phyloP scores from a whole-genome alignment of 176 grass and related monocot genomes.

The Tillandsia leiboldiana region DNA sequence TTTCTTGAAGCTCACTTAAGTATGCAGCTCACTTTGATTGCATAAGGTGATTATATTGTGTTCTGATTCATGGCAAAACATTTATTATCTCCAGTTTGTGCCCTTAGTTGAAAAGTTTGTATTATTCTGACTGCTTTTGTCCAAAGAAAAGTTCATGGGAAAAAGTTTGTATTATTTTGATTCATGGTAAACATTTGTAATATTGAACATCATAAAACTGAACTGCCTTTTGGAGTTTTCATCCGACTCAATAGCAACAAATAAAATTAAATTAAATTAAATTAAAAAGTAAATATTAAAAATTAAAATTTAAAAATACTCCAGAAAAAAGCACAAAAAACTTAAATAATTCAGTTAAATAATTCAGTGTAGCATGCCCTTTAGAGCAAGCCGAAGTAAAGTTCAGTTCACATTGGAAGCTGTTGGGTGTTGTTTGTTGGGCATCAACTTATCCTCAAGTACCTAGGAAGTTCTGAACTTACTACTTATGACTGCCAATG shows the following conservation, averaged over 20 bases:
- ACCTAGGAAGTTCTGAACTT: background rate
- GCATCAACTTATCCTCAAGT: background rate
- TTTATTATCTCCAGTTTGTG: no score
- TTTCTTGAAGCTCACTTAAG: no score
- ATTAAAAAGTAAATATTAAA: no score
- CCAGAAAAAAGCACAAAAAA: no score
- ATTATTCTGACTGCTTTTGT: background rate
- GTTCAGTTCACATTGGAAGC: background rate
- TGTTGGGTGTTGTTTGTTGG: background rate
- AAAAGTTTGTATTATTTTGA: background rate
- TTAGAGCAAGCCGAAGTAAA: background rate
- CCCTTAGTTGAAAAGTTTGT: background rate
- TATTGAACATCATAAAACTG: background rate
- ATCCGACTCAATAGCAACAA: background rate
- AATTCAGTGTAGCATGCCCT: background rate
- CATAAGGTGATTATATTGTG: no score
- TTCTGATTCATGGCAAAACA: no score
- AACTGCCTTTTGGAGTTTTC: background rate
- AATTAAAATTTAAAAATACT: no score
- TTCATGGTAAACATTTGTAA: background rate
- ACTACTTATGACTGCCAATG: background rate
- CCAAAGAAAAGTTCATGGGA: background rate
- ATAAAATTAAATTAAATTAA: no score
- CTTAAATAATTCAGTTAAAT: background rate
- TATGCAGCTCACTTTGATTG: no score